Percentiles rank a stretch among this genome's conserved stretches.
phyloP scores from a whole-genome alignment of 2,329 filamentous ascomycete species.

The Xylaria digitata region DNA sequence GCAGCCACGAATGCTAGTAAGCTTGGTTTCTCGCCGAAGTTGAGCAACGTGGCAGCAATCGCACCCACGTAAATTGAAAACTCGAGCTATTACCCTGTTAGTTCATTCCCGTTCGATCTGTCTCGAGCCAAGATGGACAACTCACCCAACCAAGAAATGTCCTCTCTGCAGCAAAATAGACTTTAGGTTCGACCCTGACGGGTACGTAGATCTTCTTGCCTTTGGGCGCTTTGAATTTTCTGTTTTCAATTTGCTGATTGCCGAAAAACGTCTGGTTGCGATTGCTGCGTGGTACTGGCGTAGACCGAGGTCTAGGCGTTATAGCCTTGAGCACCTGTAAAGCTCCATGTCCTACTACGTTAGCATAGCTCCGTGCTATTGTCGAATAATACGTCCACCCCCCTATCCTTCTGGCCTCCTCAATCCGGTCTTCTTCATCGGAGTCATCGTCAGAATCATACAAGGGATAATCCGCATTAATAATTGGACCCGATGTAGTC shows the following conservation, averaged over 20 bases:
- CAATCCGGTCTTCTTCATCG: conserved; percentile 77
- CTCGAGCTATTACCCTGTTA: conserved; percentile 72
- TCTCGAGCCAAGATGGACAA: conserved; percentile 33
- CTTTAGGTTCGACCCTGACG: conserved; percentile 95
- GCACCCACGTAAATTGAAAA: conserved; percentile 94
- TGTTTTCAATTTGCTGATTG: conserved; percentile 64
- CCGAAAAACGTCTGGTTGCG: conserved; percentile 66
- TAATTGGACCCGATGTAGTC: conserved; percentile 69
- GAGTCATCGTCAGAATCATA: conserved; percentile 94
- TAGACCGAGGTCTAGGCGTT: conserved; percentile 65
- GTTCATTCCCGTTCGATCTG: neutral
- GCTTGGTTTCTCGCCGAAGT: conserved; percentile 74
- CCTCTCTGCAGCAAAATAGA: conserved; percentile 94
- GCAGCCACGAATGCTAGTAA: conserved; percentile 73
- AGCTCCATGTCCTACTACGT: conserved; percentile 56
- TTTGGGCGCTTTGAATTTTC: conserved; percentile 77
- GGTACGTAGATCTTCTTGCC: conserved; percentile 96
- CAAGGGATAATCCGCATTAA: conserved; percentile 80
- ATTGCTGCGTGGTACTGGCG: conserved; percentile 68
- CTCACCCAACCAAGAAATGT: conserved; percentile 94
- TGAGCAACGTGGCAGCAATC: conserved; percentile 84
- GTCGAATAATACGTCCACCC: conserved; percentile 79
- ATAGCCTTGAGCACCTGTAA: conserved; percentile 61
- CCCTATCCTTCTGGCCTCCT: conserved; percentile 80
- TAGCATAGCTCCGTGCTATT: conserved; percentile 62